Evolutionary conservation across 495 filamentous ascomycete species (phyloP).

Genomic region (Podospora appendiculata): DNA sequence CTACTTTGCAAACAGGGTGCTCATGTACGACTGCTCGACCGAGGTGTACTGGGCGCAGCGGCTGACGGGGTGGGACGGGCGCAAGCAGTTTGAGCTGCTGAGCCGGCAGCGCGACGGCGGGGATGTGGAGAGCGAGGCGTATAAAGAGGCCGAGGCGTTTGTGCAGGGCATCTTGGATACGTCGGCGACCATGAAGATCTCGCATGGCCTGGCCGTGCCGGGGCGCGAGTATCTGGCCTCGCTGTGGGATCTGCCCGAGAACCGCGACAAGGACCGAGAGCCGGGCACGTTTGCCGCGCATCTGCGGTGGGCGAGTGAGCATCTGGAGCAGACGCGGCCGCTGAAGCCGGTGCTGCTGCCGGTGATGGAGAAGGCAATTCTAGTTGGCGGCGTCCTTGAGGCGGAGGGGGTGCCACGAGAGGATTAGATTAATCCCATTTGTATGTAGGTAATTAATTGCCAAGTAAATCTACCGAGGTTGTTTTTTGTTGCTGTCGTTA

Average conservation of each 20-base stretch:
- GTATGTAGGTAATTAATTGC: too few species aligned
- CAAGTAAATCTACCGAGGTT: too few species aligned
- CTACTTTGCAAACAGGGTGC: too few species aligned
- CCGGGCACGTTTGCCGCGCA: constrained; percentile 30
- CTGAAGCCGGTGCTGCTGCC: background rate
- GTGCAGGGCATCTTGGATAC: constrained; percentile 20
- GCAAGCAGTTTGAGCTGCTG: constrained; percentile 20
- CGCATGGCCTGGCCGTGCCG: constrained; percentile 12
- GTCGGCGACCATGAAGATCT: constrained; percentile 22
- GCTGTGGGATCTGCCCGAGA: constrained; percentile 23
- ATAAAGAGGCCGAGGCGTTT: constrained; percentile 18
- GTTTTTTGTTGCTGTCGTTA: too few species aligned
- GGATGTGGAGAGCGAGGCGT: constrained; percentile 11
- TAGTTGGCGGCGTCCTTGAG: too few species aligned
- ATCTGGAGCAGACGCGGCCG: background rate
- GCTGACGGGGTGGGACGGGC: constrained; percentile 17
- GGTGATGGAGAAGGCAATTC: background rate
- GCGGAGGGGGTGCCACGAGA: too few species aligned
- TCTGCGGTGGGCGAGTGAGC: constrained; percentile 7
- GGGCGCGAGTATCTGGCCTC: constrained; percentile 8
- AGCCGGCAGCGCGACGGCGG: constrained; percentile 12
- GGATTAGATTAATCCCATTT: too few species aligned
- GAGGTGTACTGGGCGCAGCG: too few species aligned
- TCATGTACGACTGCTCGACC: too few species aligned
- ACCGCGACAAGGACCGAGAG: constrained; percentile 20